phyloP scores from a whole-genome alignment of 1,284 basidiomycete species.

The Trametes hirsuta region DNA sequence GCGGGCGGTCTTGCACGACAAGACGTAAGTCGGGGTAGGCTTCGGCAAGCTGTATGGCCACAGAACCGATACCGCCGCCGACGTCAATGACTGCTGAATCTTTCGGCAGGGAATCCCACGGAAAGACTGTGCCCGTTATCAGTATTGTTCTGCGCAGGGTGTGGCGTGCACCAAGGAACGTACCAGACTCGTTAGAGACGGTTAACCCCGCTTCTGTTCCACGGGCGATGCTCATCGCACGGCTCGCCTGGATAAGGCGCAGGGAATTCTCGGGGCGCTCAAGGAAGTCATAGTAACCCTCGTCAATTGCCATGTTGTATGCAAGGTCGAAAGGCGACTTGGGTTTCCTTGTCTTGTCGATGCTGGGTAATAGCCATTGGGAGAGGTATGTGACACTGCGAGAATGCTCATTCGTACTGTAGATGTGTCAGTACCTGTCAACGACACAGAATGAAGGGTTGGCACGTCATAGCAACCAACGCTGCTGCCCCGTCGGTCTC shows the following conservation, averaged over 20 bases:
- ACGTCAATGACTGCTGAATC: slow-evolving; percentile 65
- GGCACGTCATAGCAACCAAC: slow-evolving; percentile 11
- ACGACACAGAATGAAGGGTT: neutral
- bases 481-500: slow-evolving; percentile 31
- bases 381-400: slow-evolving; percentile 7
- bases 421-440: slow-evolving; percentile 25
- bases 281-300: slow-evolving; percentile 29
- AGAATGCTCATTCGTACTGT: slow-evolving; percentile 11
- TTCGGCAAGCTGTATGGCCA: slow-evolving; percentile 65
- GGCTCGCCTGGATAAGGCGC: slow-evolving; percentile 23
- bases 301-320: slow-evolving; percentile 20
- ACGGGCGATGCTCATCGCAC: slow-evolving; percentile 29
- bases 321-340: slow-evolving; percentile 32
- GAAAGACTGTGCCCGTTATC: slow-evolving; percentile 49
- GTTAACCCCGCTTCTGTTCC: slow-evolving; percentile 24
- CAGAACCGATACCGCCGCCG: slow-evolving; percentile 74
- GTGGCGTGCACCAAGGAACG: slow-evolving; percentile 14
- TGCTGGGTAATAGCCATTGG: slow-evolving; percentile 18
- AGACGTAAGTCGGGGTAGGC: slow-evolving; percentile 57
- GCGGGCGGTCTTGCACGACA: slow-evolving; percentile 67
- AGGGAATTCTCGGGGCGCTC: slow-evolving; percentile 28
- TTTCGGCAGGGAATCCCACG: slow-evolving; percentile 58
- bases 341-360: slow-evolving; percentile 33
- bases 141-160: neutral
- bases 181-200: slow-evolving; percentile 38